Evolutionary conservation across 495 filamentous ascomycete species (phyloP).

Genomic region (Penicillium salamii): DNA sequence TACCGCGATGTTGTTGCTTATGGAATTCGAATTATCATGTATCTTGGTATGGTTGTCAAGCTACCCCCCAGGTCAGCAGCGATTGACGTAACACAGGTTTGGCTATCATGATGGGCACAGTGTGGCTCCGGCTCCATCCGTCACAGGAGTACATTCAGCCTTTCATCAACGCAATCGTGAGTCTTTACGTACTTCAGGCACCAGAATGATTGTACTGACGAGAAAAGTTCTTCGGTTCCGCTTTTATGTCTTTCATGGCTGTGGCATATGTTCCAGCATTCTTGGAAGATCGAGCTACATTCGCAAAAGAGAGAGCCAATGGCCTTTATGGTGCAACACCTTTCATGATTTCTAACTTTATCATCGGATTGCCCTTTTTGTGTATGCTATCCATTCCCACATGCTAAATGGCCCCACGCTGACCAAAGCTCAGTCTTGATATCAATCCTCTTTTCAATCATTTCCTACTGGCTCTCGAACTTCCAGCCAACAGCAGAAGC

Average conservation of each 20-base stretch:
- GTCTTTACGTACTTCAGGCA: neutral
- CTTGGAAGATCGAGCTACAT: conserved; percentile 73
- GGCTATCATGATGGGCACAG: conserved; percentile 85
- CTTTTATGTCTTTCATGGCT: conserved; percentile 92
- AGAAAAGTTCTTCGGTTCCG: conserved; percentile 65
- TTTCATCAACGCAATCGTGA: conserved; percentile 72
- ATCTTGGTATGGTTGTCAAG: neutral
- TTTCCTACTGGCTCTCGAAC: conserved; percentile 78
- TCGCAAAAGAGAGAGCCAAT: conserved; percentile 75
- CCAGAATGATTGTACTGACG: neutral
- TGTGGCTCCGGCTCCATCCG: conserved; percentile 68
- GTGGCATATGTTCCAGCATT: conserved; percentile 81
- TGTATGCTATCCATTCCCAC: conserved; percentile 29
- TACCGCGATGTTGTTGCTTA: conserved; percentile 81
- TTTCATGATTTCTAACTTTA: conserved; percentile 74
- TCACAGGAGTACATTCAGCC: conserved; percentile 69
- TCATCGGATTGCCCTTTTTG: conserved; percentile 76
- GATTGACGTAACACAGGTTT: conserved; percentile 40
- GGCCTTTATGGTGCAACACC: conserved; percentile 71
- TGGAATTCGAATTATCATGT: conserved; percentile 51
- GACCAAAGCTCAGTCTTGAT: conserved; percentile 53
- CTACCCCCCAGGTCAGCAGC: neutral
- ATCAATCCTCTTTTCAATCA: conserved; percentile 65
- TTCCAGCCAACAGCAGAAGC: conserved; percentile 62
- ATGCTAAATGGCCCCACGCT: neutral